phyloP scores from a whole-genome alignment of 257 asterid genomes.

The Verbena officinalis region DNA sequence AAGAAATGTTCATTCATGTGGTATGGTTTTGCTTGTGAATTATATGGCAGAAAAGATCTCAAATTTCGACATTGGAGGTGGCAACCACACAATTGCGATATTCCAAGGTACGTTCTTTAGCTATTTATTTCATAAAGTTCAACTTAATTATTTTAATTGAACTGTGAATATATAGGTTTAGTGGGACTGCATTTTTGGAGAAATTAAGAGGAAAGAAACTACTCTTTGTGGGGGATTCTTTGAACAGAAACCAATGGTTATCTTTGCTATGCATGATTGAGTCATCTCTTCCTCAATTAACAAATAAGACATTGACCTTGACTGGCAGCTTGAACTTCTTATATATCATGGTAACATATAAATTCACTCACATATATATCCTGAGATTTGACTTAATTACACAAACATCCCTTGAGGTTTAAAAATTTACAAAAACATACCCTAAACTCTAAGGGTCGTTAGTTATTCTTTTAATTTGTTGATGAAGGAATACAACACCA shows the following conservation, averaged over 20 bases:
- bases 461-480: background rate
- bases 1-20: constrained; percentile 50
- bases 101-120: constrained; percentile 64
- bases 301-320: constrained; percentile 19
- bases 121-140: too few relatives aligned
- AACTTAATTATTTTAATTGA: background rate
- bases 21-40: constrained; percentile 56
- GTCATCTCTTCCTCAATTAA: constrained; percentile 42
- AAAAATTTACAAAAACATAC: too few relatives aligned
- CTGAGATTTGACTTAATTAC: too few relatives aligned
- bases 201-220: constrained; percentile 63
- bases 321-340: constrained; percentile 39
- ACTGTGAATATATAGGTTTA: constrained; percentile 44
- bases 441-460: background rate
- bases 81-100: constrained; percentile 72
- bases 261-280: constrained; percentile 70
- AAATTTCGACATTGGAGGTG: constrained; percentile 67
- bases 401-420: too few relatives aligned
- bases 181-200: constrained; percentile 54
- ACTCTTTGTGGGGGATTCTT: constrained; percentile 71
- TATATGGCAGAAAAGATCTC: constrained; percentile 60
- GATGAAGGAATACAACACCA: constrained; percentile 70
- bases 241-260: constrained; percentile 70
- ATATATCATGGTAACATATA: constrained; percentile 41
- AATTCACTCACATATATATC: too few relatives aligned